Conservation (phyloP, 139 green algal genomes). For the Coelastrella sp. region DNA sequence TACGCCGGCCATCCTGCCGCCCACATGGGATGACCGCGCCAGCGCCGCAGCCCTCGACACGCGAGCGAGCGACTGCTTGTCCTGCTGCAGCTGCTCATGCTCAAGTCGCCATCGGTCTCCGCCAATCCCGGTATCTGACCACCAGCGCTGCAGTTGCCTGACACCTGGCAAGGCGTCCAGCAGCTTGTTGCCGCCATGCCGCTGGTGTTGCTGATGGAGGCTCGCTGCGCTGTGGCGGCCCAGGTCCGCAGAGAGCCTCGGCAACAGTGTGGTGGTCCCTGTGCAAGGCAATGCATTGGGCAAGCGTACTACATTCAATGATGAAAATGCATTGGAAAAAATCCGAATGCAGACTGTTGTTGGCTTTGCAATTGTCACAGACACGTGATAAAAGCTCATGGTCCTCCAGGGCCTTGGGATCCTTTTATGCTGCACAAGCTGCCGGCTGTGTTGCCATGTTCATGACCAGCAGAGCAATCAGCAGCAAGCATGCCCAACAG, state of each 20-base stretch:
- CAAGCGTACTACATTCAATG: no score
- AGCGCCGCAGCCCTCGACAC: neutral
- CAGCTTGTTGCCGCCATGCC: neutral
- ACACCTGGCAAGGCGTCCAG: neutral
- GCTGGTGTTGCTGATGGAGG: neutral
- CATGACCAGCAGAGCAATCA: no score
- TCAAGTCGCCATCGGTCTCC: neutral
- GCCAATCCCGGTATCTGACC: neutral
- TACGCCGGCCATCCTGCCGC: neutral
- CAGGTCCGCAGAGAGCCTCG: neutral
- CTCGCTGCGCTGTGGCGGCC: no score
- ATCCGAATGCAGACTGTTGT: no score
- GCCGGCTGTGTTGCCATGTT: no score
- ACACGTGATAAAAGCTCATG: no score
- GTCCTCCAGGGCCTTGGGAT: no score
- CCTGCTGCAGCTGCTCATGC: conserved; percentile 28
- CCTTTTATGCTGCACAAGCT: no score
- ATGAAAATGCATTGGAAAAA: no score
- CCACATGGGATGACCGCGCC: neutral
- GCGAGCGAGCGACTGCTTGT: neutral
- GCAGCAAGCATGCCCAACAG: no score
- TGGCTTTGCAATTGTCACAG: no score
- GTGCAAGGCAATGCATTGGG: neutral
- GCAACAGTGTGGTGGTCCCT: neutral
- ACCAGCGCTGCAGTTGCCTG: neutral